phyloP scores from a whole-genome alignment of 306 rosid genomes.

The Acacia crassicarpa region DNA sequence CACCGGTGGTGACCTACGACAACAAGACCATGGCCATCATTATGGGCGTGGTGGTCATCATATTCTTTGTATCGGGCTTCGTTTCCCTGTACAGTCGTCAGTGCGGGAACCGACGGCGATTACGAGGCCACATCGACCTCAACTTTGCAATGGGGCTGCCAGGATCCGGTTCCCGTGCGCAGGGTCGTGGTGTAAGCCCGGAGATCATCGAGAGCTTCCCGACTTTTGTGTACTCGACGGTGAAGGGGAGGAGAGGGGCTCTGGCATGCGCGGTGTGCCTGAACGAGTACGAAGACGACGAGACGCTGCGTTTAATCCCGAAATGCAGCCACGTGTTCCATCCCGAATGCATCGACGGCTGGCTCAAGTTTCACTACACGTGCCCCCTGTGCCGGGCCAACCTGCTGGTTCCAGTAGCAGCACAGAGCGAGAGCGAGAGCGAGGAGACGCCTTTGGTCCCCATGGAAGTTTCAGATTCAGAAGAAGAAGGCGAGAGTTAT shows the following conservation, averaged over 20 bases:
- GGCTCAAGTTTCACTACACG: slow-evolving; percentile 70
- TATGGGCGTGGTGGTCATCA: slow-evolving; percentile 44
- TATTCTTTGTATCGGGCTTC: slow-evolving; percentile 43
- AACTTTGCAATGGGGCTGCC: slow-evolving; percentile 12
- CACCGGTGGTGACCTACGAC: background rate
- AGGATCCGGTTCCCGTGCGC: background rate
- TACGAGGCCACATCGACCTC: slow-evolving; percentile 21
- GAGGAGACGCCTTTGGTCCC: background rate
- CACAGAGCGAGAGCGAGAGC: slow-evolving; percentile 49
- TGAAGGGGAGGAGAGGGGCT: background rate
- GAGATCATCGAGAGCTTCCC: slow-evolving; percentile 65
- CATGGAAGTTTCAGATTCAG: slow-evolving; percentile 7
- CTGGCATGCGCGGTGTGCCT: slow-evolving; percentile 85
- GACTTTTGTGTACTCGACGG: background rate
- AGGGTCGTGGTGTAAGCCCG: slow-evolving; percentile 30
- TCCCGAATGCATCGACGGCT: slow-evolving; percentile 58
- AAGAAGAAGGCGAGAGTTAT: background rate
- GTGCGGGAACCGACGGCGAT: slow-evolving; percentile 37
- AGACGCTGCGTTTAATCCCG: slow-evolving; percentile 28
- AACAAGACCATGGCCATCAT: slow-evolving; percentile 31
- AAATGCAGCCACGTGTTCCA: slow-evolving; percentile 84
- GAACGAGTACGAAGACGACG: slow-evolving; percentile 67
- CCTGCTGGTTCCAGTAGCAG: slow-evolving; percentile 35
- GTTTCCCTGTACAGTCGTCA: slow-evolving; percentile 73
- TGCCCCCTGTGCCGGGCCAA: slow-evolving; percentile 87